A percentile compares a stretch with the other conserved stretches of the same genome.
Conservation (phyloP, 805 yeast genomes). For the Wickerhamiella parazyma region DNA sequence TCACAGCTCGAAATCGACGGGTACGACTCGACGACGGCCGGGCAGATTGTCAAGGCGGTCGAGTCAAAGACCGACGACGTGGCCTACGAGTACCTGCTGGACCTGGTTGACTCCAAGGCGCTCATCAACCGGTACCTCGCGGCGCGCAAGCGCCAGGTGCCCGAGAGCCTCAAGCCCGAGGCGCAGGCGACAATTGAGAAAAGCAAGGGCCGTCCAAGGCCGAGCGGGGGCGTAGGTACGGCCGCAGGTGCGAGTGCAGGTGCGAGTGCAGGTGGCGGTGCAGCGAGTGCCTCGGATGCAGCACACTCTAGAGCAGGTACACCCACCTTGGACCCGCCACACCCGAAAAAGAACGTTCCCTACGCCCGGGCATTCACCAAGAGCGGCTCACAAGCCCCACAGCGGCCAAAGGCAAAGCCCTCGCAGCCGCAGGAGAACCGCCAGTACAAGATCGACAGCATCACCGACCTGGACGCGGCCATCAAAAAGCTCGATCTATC, state of each 20-base stretch:
- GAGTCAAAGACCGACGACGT: conserved; percentile 13
- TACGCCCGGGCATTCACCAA: conserved; percentile 2
- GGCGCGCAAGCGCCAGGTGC: conserved; percentile 2
- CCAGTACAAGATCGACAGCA: conserved; percentile 36
- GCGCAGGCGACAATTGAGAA: conserved; percentile 7
- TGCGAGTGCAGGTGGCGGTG: too few species aligned
- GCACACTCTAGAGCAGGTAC: background rate
- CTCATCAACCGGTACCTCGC: conserved; percentile 12
- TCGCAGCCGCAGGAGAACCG: conserved; percentile 4
- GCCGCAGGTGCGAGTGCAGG: too few species aligned
- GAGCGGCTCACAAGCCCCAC: background rate
- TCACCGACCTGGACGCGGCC: conserved; percentile 54
- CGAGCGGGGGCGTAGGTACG: too few species aligned
- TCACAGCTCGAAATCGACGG: conserved; percentile 15
- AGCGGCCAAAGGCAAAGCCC: background rate
- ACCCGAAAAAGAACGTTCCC: background rate
- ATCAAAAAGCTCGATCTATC: conserved; percentile 39
- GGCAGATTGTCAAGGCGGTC: conserved; percentile 14
- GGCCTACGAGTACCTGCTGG: conserved; percentile 14
- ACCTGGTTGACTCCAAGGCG: conserved; percentile 11
- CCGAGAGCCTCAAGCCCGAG: conserved; percentile 5
- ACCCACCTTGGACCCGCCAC: background rate
- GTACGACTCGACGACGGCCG: conserved; percentile 18
- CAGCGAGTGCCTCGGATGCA: background rate
- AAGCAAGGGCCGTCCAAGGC: conserved; percentile 1